Conservation (phyloP, 2,329 filamentous ascomycete genomes). For the Rutstroemia sp. region DNA sequence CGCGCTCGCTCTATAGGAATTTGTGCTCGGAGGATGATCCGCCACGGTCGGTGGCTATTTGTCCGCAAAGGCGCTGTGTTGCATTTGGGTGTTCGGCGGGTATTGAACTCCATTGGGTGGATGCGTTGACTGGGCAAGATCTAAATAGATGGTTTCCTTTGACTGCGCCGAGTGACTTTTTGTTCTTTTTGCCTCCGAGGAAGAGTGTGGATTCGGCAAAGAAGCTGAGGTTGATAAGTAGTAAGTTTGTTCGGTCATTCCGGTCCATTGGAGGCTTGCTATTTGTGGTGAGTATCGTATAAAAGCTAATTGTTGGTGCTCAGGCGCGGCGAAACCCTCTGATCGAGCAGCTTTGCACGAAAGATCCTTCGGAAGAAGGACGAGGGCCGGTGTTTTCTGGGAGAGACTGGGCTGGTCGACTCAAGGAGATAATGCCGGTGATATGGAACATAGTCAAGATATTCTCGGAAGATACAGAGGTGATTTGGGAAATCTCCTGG, state of each 20-base stretch:
- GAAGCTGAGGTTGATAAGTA: conserved; percentile 56
- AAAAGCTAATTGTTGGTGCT: not conserved
- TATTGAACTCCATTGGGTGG: conserved; percentile 55
- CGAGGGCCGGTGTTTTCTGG: conserved; percentile 23
- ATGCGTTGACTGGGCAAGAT: conserved; percentile 39
- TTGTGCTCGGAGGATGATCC: conserved; percentile 56
- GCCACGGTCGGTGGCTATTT: conserved; percentile 58
- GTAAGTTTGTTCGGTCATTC: conserved; percentile 20
- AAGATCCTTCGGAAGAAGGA: conserved; percentile 22
- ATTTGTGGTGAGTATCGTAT: too few species aligned
- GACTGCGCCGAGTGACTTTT: conserved; percentile 44
- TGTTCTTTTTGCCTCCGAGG: conserved; percentile 53
- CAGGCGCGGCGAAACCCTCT: conserved; percentile 37
- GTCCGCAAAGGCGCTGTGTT: conserved; percentile 55
- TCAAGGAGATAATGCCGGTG: conserved; percentile 9
- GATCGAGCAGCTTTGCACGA: conserved; percentile 22
- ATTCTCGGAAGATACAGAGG: conserved; percentile 15
- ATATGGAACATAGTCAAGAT: conserved; percentile 9
- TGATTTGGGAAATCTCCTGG: conserved; percentile 10
- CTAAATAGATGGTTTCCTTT: conserved; percentile 49
- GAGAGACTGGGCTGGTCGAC: conserved; percentile 15
- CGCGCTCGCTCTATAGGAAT: conserved; percentile 34
- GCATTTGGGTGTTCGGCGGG: conserved; percentile 57
- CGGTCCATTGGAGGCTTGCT: too few species aligned
- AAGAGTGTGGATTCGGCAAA: conserved; percentile 43